Percentiles rank a stretch among this genome's conserved stretches.
Evolutionary conservation across 345 rosid species (phyloP).

Genomic region (Rhizophora apiculata): DNA sequence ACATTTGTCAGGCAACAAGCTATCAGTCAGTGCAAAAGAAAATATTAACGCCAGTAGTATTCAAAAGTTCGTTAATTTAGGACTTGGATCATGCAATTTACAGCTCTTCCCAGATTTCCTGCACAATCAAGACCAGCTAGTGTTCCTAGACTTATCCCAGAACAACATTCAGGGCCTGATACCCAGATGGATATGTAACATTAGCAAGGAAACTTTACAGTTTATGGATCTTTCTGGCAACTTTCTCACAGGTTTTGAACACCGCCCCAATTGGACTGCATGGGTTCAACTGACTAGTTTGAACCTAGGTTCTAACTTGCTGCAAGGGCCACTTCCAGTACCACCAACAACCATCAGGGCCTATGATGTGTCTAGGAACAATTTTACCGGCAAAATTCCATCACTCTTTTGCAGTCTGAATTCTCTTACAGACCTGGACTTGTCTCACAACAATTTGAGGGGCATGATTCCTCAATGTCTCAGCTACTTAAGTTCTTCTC

Average conservation of each 20-base stretch:
- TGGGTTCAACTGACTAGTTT: not conserved
- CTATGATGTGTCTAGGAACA: not conserved
- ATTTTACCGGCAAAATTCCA: slow-evolving; percentile 11
- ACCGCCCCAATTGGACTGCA: not conserved
- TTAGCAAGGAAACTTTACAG: not conserved
- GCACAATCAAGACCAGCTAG: not conserved
- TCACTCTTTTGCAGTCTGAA: not conserved
- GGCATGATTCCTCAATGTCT: slow-evolving; percentile 29
- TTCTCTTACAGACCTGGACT: slow-evolving; percentile 9
- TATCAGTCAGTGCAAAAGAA: not conserved
- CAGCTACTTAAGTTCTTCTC: not conserved
- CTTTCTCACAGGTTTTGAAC: slow-evolving; percentile 8
- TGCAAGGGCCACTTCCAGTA: slow-evolving; percentile 13
- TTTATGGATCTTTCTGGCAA: slow-evolving; percentile 11
- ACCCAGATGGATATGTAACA: slow-evolving; percentile 21
- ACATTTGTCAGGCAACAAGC: not conserved
- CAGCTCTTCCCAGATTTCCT: slow-evolving; percentile 24
- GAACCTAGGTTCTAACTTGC: slow-evolving; percentile 8
- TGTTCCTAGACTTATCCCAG: slow-evolving; percentile 5
- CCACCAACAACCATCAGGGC: not conserved
- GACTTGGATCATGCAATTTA: slow-evolving; percentile 21
- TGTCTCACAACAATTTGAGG: slow-evolving; percentile 29
- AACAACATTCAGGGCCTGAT: slow-evolving; percentile 19
- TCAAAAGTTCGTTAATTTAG: not conserved
- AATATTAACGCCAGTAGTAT: not conserved